Conservation (phyloP, 106 monocot species). For the Acorus calamus region DNA sequence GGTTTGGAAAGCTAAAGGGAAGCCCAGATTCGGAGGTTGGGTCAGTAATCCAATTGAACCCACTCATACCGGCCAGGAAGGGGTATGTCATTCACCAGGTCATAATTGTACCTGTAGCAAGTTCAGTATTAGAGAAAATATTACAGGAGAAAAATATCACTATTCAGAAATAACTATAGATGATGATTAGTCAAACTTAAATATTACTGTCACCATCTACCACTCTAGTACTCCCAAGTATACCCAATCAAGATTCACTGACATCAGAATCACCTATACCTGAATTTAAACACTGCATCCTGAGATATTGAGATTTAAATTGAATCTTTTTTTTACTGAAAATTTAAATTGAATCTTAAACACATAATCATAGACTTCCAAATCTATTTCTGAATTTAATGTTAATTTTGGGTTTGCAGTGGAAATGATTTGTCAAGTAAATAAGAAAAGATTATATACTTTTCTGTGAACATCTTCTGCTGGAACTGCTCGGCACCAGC, state of each 20-base stretch:
- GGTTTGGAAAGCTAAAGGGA: background rate
- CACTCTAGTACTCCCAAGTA: no score
- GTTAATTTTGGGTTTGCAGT: no score
- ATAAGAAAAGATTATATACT: conserved; percentile 9
- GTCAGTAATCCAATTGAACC: conserved; percentile 13
- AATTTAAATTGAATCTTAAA: no score
- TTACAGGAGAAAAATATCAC: background rate
- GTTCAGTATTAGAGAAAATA: background rate
- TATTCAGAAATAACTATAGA: background rate
- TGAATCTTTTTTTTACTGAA: no score
- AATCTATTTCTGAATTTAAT: no score
- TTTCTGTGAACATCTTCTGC: conserved; percentile 32
- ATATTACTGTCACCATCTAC: no score
- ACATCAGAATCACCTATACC: no score
- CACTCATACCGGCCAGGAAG: conserved; percentile 21
- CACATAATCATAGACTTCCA: no score
- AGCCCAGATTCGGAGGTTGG: background rate
- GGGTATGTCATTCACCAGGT: conserved; percentile 7
- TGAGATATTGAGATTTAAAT: no score
- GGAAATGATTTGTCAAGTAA: background rate
- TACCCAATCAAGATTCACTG: no score
- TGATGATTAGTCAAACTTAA: background rate
- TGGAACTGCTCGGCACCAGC: conserved; percentile 25
- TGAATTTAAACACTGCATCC: no score
- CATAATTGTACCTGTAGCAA: conserved; percentile 14